These are phyloP conservation scores for Diplodia seriata DNA, from an alignment of 2,329 filamentous ascomycete genomes.

Conservation along the genomic window DNA sequence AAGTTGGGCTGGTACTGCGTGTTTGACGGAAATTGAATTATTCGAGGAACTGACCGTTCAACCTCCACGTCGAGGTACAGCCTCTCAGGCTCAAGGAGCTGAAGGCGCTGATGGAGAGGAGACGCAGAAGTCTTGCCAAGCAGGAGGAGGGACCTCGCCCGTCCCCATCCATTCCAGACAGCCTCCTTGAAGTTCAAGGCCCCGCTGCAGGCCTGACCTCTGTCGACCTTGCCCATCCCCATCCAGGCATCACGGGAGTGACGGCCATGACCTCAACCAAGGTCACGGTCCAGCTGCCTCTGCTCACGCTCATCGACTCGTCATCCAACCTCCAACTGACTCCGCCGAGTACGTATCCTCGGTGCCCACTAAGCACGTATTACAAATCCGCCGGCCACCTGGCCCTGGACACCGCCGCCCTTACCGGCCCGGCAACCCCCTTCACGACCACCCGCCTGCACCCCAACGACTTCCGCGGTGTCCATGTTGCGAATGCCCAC, in stretches of 20 bases:
- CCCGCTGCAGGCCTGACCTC: neutral
- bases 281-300: conserved; percentile 25
- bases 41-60: no score
- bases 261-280: conserved; percentile 35
- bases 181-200: no score
- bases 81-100: no score
- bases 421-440: no score
- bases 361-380: neutral
- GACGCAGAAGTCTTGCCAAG: no score
- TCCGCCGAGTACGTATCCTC: conserved; percentile 18
- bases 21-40: neutral
- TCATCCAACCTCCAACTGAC: neutral
- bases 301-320: conserved; percentile 32
- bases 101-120: no score
- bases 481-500: no score
- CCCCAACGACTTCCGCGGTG: no score
- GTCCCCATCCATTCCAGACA: no score
- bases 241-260: neutral
- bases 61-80: no score
- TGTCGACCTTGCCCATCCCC: neutral
- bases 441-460: no score
- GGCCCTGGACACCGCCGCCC: neutral
- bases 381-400: conserved; percentile 2
- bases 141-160: neutral
- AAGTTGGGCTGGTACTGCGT: neutral